phyloP scores from a whole-genome alignment of 352 stramenopile genomes.

The Globisporangium cederbergense region DNA sequence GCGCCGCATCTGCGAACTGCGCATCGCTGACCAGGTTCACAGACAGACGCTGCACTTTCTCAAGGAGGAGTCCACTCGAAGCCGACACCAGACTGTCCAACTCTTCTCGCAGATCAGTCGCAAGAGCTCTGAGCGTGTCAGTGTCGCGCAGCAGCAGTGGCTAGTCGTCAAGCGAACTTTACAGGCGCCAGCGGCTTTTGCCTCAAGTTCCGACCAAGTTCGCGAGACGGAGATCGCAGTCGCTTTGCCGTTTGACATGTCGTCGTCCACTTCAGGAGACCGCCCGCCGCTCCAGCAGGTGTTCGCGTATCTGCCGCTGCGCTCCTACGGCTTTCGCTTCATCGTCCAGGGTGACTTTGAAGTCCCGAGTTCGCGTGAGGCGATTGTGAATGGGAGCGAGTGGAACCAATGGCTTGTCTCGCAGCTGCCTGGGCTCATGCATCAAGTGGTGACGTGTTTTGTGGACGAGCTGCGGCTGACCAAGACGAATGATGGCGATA shows the following conservation, averaged over 20 bases:
- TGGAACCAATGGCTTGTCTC: conserved; percentile 89
- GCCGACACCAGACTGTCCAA: conserved; percentile 30
- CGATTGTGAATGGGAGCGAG: conserved; percentile 74
- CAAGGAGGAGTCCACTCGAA: conserved; percentile 23
- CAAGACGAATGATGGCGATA: background rate
- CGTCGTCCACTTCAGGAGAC: conserved; percentile 6
- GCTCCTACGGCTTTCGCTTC: conserved; percentile 81
- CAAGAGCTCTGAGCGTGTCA: conserved; percentile 3
- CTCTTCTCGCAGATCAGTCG: conserved; percentile 33
- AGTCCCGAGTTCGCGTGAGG: conserved; percentile 80
- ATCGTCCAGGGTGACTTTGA: conserved; percentile 87
- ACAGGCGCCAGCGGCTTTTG: conserved; percentile 21
- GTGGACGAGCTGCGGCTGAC: conserved; percentile 11
- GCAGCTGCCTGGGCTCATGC: conserved; percentile 57
- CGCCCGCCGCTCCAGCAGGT: conserved; percentile 66
- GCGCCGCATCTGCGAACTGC: conserved; percentile 60
- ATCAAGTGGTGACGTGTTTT: conserved; percentile 18
- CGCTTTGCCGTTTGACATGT: conserved; percentile 35
- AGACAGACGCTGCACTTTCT: conserved; percentile 35
- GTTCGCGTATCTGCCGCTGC: conserved; percentile 80
- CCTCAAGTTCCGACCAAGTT: conserved; percentile 7
- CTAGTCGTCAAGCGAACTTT: conserved; percentile 52
- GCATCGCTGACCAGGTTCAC: conserved; percentile 42
- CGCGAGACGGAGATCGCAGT: conserved; percentile 54
- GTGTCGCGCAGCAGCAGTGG: conserved; percentile 46